A percentile compares a stretch with the other conserved stretches of the same genome.
Evolutionary conservation across 1,284 basidiomycete species (phyloP).

Genomic region (Rhodotorula mucilaginosa): DNA sequence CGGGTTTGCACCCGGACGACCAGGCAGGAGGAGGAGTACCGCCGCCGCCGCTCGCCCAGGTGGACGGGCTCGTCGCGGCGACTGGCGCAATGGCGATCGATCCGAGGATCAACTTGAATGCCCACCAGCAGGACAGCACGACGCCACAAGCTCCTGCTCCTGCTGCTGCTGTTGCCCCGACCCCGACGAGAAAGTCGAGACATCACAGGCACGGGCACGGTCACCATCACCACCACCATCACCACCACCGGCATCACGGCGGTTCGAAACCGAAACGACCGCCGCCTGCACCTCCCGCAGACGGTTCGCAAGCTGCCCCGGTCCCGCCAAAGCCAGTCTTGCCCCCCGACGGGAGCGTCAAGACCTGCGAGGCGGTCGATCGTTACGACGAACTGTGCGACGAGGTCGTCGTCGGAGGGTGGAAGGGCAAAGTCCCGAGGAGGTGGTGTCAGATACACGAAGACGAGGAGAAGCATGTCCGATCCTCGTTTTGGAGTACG

Average conservation of each 20-base stretch:
- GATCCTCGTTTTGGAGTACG: conserved; percentile 32
- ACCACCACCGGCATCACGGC: not conserved
- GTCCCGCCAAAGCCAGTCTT: conserved; percentile 3
- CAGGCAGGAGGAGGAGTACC: not conserved
- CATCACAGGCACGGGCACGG: not conserved
- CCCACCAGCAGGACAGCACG: not conserved
- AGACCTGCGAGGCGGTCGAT: conserved; percentile 35
- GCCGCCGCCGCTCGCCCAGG: too few relatives aligned
- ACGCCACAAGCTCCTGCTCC: not conserved
- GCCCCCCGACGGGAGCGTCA: conserved; percentile 26
- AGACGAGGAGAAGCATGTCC: conserved; percentile 32
- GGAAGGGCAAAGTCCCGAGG: conserved; percentile 37
- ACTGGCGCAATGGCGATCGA: not conserved
- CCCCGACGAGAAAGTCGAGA: not conserved
- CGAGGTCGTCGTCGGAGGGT: conserved; percentile 37
- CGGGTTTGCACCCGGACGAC: not conserved
- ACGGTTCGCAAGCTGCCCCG: not conserved
- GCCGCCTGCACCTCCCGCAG: conserved; percentile 8
- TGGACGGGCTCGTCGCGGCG: not conserved
- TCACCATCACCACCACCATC: not conserved
- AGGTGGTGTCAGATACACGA: conserved; percentile 36
- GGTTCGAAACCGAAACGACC: conserved; percentile 15
- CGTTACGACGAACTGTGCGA: conserved; percentile 28
- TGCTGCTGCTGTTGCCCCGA: not conserved
- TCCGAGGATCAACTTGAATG: not conserved